Base-by-base conservation (phyloP, 1,284 basidiomycete genomes). In the Ceratobasidium sp. region DNA sequence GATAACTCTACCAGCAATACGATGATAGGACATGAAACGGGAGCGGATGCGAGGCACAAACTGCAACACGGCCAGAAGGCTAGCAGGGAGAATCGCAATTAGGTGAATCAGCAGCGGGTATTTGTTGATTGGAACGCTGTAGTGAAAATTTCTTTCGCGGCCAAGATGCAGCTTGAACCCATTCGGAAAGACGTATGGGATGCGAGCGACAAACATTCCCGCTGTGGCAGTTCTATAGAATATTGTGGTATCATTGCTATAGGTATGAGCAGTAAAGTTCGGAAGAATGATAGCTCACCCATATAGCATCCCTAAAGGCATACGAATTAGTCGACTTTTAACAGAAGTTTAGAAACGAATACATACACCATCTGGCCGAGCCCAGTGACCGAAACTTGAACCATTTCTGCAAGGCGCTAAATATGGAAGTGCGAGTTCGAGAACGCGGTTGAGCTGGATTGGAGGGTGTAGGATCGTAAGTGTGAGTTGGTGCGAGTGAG, bases 71-170 rank as follows among this genome's bases (percentile, higher is more conserved):
- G 56, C 56, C 7, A 58, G 42, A 7, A 58, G 42, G 1, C 40
- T 43, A 31, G 56, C 40, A 20, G 56, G 56, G 20, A 58, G 56
- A n/a, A 58, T 25, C 4, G 17, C 43, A 47, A 38, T 43, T 12
- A 58, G 56, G 35, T 58, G 56, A 7, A 17, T n/a, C 56, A 40
- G 47, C 17, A 58, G 56, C 3, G n/a, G n/a, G n/a, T n/a, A n/a
- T n/a, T n/a, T n/a, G n/a, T n/a, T n/a, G n/a, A n/a, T n/a, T n/a
- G n/a, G n/a, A n/a, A n/a, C n/a, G n/a, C n/a, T n/a, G n/a, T n/a
- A n/a, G n/a, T n/a, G n/a, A n/a, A n/a, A n/a, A 58, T 58, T 45
- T 58, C 47, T 43, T 12, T 29, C 29, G 12, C 42, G 35, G 17
- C 15, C 5, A 17, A 42, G 42, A 17, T 27, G 20, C 10, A 45